Evolutionary conservation across 805 yeast species (phyloP).

Genomic region (Saccharomycopsis amapae): DNA sequence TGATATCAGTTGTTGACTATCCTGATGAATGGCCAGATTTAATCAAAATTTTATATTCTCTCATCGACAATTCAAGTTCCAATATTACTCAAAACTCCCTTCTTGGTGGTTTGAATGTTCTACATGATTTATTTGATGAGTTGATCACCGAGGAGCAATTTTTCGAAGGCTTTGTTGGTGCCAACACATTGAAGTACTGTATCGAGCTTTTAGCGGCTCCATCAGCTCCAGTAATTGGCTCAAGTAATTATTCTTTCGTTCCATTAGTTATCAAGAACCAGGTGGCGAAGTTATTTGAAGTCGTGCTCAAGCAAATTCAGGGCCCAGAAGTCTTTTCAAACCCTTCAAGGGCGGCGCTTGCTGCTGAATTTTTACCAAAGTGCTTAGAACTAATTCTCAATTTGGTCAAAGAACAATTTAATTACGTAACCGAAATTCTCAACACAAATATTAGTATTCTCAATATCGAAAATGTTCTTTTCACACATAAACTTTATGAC

Average conservation of each 20-base stretch:
- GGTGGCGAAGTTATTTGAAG: constrained; percentile 45
- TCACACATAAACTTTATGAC: constrained; percentile 28
- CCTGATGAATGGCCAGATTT: constrained; percentile 95
- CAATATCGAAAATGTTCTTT: constrained; percentile 22
- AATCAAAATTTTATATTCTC: constrained; percentile 39
- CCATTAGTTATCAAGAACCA: constrained; percentile 34
- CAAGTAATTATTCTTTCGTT: constrained; percentile 26
- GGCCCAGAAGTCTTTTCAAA: constrained; percentile 40
- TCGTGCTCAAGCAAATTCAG: constrained; percentile 46
- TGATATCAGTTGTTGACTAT: constrained; percentile 80
- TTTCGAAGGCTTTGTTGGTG: constrained; percentile 66
- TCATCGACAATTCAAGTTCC: constrained; percentile 29
- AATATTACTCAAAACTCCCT: constrained; percentile 28
- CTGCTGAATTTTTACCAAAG: constrained; percentile 1
- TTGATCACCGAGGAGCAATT: constrained; percentile 81
- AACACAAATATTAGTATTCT: constrained; percentile 16
- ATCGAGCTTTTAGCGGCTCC: constrained; percentile 28
- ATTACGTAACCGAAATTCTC: constrained; percentile 21
- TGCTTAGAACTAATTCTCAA: constrained; percentile 8
- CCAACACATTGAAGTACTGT: constrained; percentile 45
- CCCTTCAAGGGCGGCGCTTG: constrained; percentile 28
- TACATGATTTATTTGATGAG: constrained; percentile 79
- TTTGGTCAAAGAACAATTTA: constrained; percentile 9
- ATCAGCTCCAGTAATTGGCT: constrained; percentile 18
- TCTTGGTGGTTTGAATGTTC: constrained; percentile 50